Percentiles rank a stretch among this genome's conserved stretches.
phyloP scores from a whole-genome alignment of 2,329 filamentous ascomycete species.

The Dothiorella sarmentorum region DNA sequence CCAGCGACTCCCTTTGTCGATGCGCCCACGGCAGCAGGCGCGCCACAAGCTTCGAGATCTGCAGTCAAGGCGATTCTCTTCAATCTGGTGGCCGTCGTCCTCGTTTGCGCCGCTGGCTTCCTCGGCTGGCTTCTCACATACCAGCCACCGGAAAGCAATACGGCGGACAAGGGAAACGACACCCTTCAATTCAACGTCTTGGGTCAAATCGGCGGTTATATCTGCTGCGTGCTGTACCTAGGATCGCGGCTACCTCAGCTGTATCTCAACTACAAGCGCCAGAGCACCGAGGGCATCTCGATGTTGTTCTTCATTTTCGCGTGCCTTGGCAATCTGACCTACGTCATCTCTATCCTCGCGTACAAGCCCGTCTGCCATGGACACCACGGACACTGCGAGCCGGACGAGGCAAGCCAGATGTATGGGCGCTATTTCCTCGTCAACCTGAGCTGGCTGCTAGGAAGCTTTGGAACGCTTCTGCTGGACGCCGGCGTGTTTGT shows the following conservation, averaged over 20 bases:
- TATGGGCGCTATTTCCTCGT: constrained; percentile 84
- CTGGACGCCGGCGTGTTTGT: constrained; percentile 83
- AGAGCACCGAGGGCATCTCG: constrained; percentile 88
- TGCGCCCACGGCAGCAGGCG: constrained; percentile 35
- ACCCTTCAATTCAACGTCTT: constrained; percentile 65
- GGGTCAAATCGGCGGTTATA: constrained; percentile 90
- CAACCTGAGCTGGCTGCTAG: constrained; percentile 86
- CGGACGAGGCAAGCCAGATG: constrained; percentile 62
- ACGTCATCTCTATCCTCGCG: constrained; percentile 86
- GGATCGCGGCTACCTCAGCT: constrained; percentile 87
- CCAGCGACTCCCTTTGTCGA: constrained; percentile 76
- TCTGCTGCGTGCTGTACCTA: constrained; percentile 86
- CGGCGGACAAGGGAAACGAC: constrained; percentile 32
- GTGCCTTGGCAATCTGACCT: constrained; percentile 90
- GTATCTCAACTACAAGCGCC: constrained; percentile 85
- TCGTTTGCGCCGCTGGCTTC: constrained; percentile 80
- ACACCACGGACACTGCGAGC: constrained; percentile 49
- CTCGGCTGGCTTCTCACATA: constrained; percentile 79
- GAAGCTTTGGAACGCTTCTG: constrained; percentile 81
- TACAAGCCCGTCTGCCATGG: constrained; percentile 69
- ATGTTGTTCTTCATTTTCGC: constrained; percentile 96
- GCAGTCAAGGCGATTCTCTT: constrained; percentile 60
- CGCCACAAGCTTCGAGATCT: constrained; percentile 32
- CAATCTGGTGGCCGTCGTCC: constrained; percentile 66
- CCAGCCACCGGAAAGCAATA: constrained; percentile 40